Base-by-base conservation (phyloP, 1,139 yeast species). In the Scheffersomyces parashehatae region DNA sequence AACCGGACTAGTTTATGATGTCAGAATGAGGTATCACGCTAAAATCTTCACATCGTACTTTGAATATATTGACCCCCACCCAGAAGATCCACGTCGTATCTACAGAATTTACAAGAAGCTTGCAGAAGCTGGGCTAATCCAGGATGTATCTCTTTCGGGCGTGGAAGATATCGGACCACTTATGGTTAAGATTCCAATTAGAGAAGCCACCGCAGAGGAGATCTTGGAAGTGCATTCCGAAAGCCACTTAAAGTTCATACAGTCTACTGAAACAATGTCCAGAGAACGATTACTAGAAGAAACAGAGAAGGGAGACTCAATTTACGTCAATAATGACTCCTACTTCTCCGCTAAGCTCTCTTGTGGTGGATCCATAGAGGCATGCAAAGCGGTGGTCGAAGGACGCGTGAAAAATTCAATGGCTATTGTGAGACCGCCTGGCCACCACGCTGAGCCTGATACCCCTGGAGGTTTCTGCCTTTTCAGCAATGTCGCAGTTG, bases 361-460 rank as follows among this genome's bases (percentile, higher is more conserved):
- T 12, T 93, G 98, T 62, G 99, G 99, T 43, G 98, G 99, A 28
- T 85, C 96, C 28, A 93, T 95, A 41, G 99, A 93, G 63, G 96
- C 97, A 0, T 91, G 98, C 63, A 82, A 83, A 53, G 97, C 98
- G 0, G 99, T 95, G 14, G 86, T 93, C 9, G 98, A 91, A 62
- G 96, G 97, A 1, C 72, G 76, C 46, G 98, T 91, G 28, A 90
- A 90, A 59, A 95, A 95, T 61, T 85, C 97, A 0, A 63, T 95
- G 45, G 99, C 99, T 0, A 88, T 95, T 11, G 97, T 95, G 11
- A 80, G 99, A 52, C 99, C 99, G 1, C 99, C 99, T 0, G 99
- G 99, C 2, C 99, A 95, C 67, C 99, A 95, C 61, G 98, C 99
- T 1, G 99, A 95, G 59, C 98, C 99, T 1, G 95, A 89, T 50